Evolutionary conservation across 129 eudicot genomes (phyloP).

Genomic region (Flaveria brownii): DNA sequence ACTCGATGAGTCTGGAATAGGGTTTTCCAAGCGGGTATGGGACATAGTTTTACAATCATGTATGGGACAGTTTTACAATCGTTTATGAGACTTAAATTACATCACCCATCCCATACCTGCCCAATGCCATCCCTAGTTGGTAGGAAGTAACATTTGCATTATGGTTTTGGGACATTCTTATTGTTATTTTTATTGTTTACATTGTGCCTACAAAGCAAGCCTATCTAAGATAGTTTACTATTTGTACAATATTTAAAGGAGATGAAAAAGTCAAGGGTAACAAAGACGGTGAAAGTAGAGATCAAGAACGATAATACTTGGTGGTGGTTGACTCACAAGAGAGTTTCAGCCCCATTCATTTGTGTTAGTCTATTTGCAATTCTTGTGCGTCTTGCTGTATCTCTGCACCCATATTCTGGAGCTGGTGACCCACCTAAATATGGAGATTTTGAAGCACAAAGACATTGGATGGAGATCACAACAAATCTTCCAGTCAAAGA

Average conservation of each 20-base stretch:
- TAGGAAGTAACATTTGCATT: neutral
- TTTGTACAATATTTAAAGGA: constrained; percentile 12
- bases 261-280: constrained; percentile 47
- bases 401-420: constrained; percentile 92
- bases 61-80: too few species aligned
- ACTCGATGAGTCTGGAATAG: neutral
- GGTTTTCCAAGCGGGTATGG: neutral
- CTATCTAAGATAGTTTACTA: neutral
- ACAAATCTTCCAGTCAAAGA: constrained; percentile 62
- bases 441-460: constrained; percentile 96
- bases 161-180: neutral
- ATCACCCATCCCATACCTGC: neutral
- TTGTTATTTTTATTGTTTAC: neutral
- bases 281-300: constrained; percentile 35
- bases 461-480: constrained; percentile 99
- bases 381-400: constrained; percentile 60
- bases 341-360: constrained; percentile 51
- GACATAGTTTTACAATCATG: neutral
- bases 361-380: constrained; percentile 71
- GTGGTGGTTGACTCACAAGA: constrained; percentile 48
- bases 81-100: neutral
- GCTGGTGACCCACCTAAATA: constrained; percentile 75
- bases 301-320: constrained; percentile 16
- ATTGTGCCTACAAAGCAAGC: constrained; percentile 12
- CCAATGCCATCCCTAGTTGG: neutral